A percentile compares a stretch with the other conserved stretches of the same genome.
phyloP scores from a whole-genome alignment of 1,284 basidiomycete species.

The Cryptococcus hybrid region DNA sequence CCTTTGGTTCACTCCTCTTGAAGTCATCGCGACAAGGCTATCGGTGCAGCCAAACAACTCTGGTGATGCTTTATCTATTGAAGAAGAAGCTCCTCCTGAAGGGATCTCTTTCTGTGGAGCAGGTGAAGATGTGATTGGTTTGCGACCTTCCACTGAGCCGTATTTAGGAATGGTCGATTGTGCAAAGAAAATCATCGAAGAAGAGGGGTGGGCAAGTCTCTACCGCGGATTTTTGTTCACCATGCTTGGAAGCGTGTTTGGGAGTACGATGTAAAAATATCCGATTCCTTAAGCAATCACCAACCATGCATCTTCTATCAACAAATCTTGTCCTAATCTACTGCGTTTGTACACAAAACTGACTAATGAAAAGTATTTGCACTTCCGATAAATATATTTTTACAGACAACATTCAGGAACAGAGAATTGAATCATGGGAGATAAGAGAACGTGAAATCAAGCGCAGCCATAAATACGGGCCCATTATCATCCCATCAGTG shows the following conservation, averaged over 20 bases:
- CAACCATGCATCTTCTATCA: background rate
- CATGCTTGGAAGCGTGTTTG: constrained; percentile 62
- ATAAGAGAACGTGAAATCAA: too few relatives aligned
- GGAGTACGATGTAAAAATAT: constrained; percentile 52
- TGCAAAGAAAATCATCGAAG: constrained; percentile 71
- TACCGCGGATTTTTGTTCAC: constrained; percentile 89
- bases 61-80: constrained; percentile 57
- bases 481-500: too few relatives aligned
- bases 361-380: too few relatives aligned
- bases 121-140: constrained; percentile 83
- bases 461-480: too few relatives aligned
- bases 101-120: constrained; percentile 61
- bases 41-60: constrained; percentile 77
- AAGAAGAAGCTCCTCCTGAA: constrained; percentile 63
- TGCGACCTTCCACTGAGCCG: constrained; percentile 81
- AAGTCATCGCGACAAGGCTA: constrained; percentile 75
- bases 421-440: too few relatives aligned
- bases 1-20: constrained; percentile 68
- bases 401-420: too few relatives aligned
- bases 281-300: background rate
- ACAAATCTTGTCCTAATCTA: too few relatives aligned
- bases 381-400: too few relatives aligned
- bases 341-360: too few relatives aligned
- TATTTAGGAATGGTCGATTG: constrained; percentile 77
- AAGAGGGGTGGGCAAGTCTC: constrained; percentile 73